These are phyloP conservation scores for Fusarium newnesense DNA, from an alignment of 2,329 filamentous ascomycete genomes.

Conservation along the genomic window DNA sequence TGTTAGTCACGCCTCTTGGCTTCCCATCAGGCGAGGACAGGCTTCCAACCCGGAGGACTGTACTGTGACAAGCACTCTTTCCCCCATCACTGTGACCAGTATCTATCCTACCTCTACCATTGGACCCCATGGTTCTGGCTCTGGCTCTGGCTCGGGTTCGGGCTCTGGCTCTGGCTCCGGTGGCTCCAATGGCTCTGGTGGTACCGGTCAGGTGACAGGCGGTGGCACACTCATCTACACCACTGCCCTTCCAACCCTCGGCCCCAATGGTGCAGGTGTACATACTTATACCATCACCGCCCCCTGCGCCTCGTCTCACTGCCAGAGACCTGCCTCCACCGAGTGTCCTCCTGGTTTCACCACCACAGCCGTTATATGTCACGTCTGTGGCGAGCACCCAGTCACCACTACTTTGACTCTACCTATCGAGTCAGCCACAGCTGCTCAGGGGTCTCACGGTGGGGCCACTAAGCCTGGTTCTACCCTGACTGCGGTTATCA, in stretches of 20 bases:
- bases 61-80: conserved; percentile 8
- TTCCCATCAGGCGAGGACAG: conserved; percentile 5
- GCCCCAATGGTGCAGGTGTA: conserved; percentile 4
- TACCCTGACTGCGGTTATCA: not conserved
- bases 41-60: not conserved
- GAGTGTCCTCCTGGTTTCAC: conserved; percentile 24
- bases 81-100: conserved; percentile 7
- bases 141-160: not conserved
- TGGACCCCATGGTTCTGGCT: not conserved
- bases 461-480: not conserved
- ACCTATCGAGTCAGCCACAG: conserved; percentile 12
- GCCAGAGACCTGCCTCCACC: not conserved
- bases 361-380: conserved; percentile 7
- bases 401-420: conserved; percentile 20
- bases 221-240: conserved; percentile 3
- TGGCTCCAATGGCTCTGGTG: not conserved
- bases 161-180: not conserved
- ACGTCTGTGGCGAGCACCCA: not conserved
- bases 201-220: not conserved
- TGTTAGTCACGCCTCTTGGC: conserved; percentile 9
- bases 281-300: conserved; percentile 26
- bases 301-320: conserved; percentile 7
- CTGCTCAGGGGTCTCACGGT: not conserved
- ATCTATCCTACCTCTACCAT: conserved; percentile 6
- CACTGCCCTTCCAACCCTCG: conserved; percentile 8